phyloP scores from a whole-genome alignment of 768 basidiomycete species.

The Boletus edulis region DNA sequence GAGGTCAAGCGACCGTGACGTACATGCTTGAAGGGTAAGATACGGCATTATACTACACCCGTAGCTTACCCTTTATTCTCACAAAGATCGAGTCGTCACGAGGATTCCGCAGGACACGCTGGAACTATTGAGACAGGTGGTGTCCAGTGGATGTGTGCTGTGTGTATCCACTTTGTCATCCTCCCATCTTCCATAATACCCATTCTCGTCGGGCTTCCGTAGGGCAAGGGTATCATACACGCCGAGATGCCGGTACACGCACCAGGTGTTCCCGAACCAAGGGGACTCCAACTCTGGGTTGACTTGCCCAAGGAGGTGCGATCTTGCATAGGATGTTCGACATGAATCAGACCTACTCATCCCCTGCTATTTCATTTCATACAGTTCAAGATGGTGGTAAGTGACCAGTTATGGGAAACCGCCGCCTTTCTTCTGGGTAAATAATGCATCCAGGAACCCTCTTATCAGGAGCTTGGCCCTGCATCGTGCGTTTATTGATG shows the following conservation, averaged over 20 bases:
- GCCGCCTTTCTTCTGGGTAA: background rate
- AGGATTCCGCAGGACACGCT: conserved; percentile 87
- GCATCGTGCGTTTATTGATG: conserved; percentile 42
- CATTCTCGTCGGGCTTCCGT: conserved; percentile 1
- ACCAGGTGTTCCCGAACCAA: conserved; percentile 63
- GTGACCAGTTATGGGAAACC: conserved; percentile 9
- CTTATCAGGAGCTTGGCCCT: conserved; percentile 79
- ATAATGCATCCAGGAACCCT: conserved; percentile 51
- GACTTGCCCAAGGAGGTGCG: conserved; percentile 70
- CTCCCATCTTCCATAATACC: background rate
- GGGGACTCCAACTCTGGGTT: conserved; percentile 86
- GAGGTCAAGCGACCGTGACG: conserved; percentile 85
- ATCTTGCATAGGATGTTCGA: background rate
- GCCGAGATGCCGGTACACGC: conserved; percentile 88
- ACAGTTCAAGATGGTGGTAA: conserved; percentile 74
- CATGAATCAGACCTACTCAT: conserved; percentile 13
- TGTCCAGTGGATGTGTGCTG: conserved; percentile 94
- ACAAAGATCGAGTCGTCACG: conserved; percentile 71
- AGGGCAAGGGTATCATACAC: conserved; percentile 72
- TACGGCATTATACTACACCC: background rate
- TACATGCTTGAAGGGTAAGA: conserved; percentile 83
- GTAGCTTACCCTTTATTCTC: background rate
- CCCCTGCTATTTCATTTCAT: conserved; percentile 23
- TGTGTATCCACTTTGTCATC: conserved; percentile 31
- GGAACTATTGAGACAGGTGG: conserved; percentile 78